Percentiles rank a stretch among this genome's conserved stretches.
Conservation (phyloP, 23 red algal species). For the Gracilaria vermiculophylla region DNA sequence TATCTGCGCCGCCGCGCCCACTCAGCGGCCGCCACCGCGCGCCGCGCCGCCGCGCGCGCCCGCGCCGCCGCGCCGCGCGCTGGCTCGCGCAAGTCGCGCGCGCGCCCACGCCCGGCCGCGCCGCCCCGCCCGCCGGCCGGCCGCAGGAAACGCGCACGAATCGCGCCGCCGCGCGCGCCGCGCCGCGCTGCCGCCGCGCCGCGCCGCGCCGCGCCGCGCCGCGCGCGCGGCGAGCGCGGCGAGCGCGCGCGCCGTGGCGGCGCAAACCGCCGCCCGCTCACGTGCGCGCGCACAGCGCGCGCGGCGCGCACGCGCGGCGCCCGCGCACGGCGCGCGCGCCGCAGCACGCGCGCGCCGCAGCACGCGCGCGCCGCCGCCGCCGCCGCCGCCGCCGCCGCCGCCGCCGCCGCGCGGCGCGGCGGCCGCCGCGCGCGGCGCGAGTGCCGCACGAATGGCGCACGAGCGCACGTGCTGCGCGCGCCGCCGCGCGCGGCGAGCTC, state of each 20-base stretch:
- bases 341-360: not conserved
- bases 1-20: no score
- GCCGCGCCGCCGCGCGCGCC: not conserved
- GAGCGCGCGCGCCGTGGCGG: no score
- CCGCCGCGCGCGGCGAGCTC: not conserved
- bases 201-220: not conserved
- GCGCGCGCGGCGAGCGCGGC: not conserved
- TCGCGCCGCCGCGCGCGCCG: not conserved
- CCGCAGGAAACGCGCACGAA: not conserved
- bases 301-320: not conserved
- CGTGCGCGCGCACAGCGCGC: not conserved
- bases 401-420: not conserved
- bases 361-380: not conserved
- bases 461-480: not conserved
- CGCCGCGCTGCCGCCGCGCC: not conserved
- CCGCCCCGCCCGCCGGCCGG: not conserved
- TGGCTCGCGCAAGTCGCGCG: not conserved
- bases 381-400: not conserved
- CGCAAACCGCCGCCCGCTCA: not conserved
- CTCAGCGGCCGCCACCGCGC: no score
- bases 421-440: not conserved
- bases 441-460: conserved; percentile 5
- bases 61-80: no score
- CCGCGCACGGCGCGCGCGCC: not conserved
- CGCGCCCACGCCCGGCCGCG: not conserved